Evolutionary conservation across 305 asterid genomes (phyloP).

Genomic region (Petunia hybrid): DNA sequence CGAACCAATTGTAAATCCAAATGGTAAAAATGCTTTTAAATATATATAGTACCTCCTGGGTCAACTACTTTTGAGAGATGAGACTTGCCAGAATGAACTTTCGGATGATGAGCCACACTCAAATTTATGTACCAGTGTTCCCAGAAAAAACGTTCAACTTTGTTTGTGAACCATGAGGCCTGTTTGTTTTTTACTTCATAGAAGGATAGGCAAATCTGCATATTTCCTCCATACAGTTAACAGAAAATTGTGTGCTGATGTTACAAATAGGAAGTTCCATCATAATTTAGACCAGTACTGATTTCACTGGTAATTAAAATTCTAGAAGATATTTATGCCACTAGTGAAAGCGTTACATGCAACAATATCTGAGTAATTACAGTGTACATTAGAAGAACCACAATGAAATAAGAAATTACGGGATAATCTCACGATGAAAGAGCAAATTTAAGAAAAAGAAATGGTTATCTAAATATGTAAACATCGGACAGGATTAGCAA

Average conservation of each 20-base stretch:
- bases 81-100: slow-evolving; percentile 70
- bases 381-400: slow-evolving; percentile 9
- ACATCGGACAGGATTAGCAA: not conserved
- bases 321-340: not conserved
- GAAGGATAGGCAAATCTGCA: slow-evolving; percentile 89
- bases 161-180: slow-evolving; percentile 84
- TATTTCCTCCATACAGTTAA: not conserved
- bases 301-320: slow-evolving; percentile 8
- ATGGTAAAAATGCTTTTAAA: slow-evolving; percentile 5
- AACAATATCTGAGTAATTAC: not conserved
- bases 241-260: not conserved
- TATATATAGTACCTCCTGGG: slow-evolving; percentile 71
- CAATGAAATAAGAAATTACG: slow-evolving; percentile 11
- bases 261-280: slow-evolving; percentile 10
- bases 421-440: not conserved
- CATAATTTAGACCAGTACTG: slow-evolving; percentile 19
- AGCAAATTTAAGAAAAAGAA: slow-evolving; percentile 22
- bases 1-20: not conserved
- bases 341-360: slow-evolving; percentile 20
- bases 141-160: slow-evolving; percentile 91
- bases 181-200: slow-evolving; percentile 91
- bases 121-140: slow-evolving; percentile 91
- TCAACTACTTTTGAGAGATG: slow-evolving; percentile 74
- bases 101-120: slow-evolving; percentile 65
- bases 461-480: not conserved